Conservation (phyloP, 208 protist species). For the Crithidia sp. region DNA sequence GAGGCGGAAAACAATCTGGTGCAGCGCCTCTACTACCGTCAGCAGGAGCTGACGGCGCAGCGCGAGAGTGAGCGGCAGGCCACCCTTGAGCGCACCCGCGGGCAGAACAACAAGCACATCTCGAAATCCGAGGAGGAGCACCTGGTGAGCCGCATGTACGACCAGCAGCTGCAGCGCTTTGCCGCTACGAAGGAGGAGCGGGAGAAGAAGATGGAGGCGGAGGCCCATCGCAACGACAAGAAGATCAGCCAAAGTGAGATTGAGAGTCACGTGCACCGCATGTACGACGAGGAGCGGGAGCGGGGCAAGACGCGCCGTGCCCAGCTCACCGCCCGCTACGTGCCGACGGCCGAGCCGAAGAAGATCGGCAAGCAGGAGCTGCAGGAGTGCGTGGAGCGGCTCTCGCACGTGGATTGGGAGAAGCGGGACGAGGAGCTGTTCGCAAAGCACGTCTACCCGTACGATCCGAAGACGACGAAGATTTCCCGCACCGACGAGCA, state of each 20-base stretch:
- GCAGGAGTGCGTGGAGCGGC: constrained; percentile 66
- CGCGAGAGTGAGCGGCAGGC: constrained; percentile 63
- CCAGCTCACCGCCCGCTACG: constrained; percentile 64
- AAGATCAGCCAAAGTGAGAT: constrained; percentile 68
- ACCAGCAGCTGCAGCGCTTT: constrained; percentile 82
- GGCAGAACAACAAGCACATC: constrained; percentile 44
- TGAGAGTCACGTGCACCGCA: constrained; percentile 77
- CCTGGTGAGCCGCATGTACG: constrained; percentile 78
- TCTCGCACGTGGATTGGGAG: constrained; percentile 79
- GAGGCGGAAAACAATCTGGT: constrained; percentile 71
- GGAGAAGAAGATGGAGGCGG: constrained; percentile 58
- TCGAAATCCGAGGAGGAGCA: constrained; percentile 56
- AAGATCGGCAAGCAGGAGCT: constrained; percentile 75
- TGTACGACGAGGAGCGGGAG: constrained; percentile 79
- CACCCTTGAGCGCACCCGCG: constrained; percentile 45
- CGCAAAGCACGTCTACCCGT: constrained; percentile 87
- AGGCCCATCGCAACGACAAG: constrained; percentile 68
- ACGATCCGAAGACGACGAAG: constrained; percentile 70
- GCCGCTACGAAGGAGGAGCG: constrained; percentile 56
- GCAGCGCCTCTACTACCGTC: constrained; percentile 80
- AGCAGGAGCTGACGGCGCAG: constrained; percentile 71
- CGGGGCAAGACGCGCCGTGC: constrained; percentile 52
- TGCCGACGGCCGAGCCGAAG: constrained; percentile 55
- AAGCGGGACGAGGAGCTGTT: constrained; percentile 85
- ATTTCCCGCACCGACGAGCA: constrained; percentile 63